These are phyloP conservation scores for Penicillium lividum DNA, from an alignment of 495 filamentous ascomycete genomes.

Conservation along the genomic window DNA sequence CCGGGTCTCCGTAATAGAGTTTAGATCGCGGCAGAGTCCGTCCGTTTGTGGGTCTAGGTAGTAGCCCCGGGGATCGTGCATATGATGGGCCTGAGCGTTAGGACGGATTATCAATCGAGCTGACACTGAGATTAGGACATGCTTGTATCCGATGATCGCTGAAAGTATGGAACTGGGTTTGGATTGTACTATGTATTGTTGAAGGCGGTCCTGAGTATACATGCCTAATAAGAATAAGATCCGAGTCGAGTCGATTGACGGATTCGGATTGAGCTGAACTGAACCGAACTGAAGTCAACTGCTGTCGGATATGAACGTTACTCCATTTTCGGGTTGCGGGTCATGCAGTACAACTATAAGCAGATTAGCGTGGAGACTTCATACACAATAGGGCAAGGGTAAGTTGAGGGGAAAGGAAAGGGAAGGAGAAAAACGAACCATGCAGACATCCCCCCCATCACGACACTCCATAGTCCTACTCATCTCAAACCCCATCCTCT, in stretches of 20 bases:
- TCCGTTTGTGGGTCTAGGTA: constrained; percentile 19
- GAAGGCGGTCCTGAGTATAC: neutral
- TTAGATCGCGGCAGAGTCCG: neutral
- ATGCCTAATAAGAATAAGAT: neutral
- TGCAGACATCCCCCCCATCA: constrained; percentile 50
- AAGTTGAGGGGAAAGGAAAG: neutral
- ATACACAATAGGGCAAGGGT: neutral
- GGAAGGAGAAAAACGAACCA: constrained; percentile 24
- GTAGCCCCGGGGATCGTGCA: constrained; percentile 7
- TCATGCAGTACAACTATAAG: constrained; percentile 37
- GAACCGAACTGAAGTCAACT: neutral
- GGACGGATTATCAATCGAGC: constrained; percentile 22
- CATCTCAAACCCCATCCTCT: constrained; percentile 61
- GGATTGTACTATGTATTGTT: neutral
- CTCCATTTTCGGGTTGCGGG: constrained; percentile 27
- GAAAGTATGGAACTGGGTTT: neutral
- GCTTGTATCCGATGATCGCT: constrained; percentile 5
- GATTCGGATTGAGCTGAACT: neutral
- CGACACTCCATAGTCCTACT: constrained; percentile 61
- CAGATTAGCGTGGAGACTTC: neutral
- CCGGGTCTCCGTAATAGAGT: constrained; percentile 4
- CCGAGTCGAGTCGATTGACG: too few relatives aligned
- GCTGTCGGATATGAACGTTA: constrained; percentile 2
- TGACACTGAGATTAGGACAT: constrained; percentile 13
- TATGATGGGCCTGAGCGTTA: constrained; percentile 15